phyloP scores from a whole-genome alignment of 306 rosid species.

The Morella rubra region DNA sequence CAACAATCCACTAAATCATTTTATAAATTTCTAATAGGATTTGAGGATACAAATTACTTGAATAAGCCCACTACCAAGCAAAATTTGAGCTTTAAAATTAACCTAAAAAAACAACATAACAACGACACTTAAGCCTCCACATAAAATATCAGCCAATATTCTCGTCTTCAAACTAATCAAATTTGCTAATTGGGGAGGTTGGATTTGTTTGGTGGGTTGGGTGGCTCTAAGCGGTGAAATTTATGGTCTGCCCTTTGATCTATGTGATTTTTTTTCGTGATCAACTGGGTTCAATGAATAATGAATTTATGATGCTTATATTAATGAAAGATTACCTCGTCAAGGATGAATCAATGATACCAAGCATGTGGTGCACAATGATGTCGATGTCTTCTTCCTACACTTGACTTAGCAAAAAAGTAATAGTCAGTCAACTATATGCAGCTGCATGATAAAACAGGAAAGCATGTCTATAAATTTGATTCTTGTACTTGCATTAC shows the following conservation, averaged over 20 bases:
- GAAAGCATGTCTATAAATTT: neutral
- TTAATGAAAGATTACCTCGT: conserved; percentile 38
- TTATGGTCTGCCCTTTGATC: neutral
- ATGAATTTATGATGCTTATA: conserved; percentile 21
- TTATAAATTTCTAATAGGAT: no score
- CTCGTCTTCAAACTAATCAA: no score
- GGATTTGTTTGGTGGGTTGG: no score
- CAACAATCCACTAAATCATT: no score
- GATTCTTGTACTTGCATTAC: neutral
- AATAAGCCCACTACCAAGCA: no score
- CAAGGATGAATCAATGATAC: conserved; percentile 45
- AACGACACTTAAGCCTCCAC: no score
- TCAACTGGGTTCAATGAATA: conserved; percentile 6
- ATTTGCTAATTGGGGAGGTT: no score
- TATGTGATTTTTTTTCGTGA: neutral
- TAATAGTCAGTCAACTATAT: conserved; percentile 16
- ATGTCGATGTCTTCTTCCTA: conserved; percentile 87
- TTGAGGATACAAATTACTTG: no score
- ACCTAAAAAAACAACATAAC: no score
- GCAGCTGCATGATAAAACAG: neutral
- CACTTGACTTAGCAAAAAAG: conserved; percentile 27
- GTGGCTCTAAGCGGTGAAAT: no score
- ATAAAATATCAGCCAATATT: no score
- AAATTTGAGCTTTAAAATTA: no score
- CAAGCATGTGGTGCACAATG: conserved; percentile 74